Percentiles rank a stretch among this genome's conserved stretches.
Evolutionary conservation across 345 rosid species (phyloP).

Genomic region (Raphanus raphanistrum): DNA sequence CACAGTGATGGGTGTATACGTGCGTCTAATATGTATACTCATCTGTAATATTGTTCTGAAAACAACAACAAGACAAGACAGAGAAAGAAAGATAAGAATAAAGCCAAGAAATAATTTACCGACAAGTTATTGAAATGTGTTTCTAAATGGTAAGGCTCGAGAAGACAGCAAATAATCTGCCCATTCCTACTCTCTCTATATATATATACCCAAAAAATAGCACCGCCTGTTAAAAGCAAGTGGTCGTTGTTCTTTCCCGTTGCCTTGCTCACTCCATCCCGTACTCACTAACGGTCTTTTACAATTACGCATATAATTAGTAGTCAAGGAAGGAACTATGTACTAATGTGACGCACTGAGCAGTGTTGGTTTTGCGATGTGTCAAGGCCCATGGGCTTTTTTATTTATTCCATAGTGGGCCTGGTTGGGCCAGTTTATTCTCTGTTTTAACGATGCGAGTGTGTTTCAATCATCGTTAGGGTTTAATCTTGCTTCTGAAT

Average conservation of each 20-base stretch:
- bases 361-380: not conserved
- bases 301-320: not conserved
- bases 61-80: constrained; percentile 12
- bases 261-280: constrained; percentile 33
- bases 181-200: not conserved
- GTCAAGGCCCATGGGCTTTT: constrained; percentile 26
- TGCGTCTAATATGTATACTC: constrained; percentile 27
- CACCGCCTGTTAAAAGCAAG: constrained; percentile 43
- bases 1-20: constrained; percentile 27
- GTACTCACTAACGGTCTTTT: constrained; percentile 43
- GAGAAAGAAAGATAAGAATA: constrained; percentile 24
- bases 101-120: constrained; percentile 39
- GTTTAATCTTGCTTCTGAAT: not conserved
- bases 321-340: constrained; percentile 22
- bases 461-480: not conserved
- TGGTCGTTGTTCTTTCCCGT: constrained; percentile 30
- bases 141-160: constrained; percentile 22
- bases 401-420: not conserved
- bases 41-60: constrained; percentile 16
- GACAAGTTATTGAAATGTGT: constrained; percentile 47
- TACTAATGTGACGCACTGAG: not conserved
- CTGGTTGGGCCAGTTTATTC: not conserved
- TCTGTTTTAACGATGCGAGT: not conserved
- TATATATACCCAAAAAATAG: constrained; percentile 11
- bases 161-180: constrained; percentile 41